Base-by-base conservation (phyloP, 768 basidiomycete genomes). In the Pilatotrama ljubarskyi region DNA sequence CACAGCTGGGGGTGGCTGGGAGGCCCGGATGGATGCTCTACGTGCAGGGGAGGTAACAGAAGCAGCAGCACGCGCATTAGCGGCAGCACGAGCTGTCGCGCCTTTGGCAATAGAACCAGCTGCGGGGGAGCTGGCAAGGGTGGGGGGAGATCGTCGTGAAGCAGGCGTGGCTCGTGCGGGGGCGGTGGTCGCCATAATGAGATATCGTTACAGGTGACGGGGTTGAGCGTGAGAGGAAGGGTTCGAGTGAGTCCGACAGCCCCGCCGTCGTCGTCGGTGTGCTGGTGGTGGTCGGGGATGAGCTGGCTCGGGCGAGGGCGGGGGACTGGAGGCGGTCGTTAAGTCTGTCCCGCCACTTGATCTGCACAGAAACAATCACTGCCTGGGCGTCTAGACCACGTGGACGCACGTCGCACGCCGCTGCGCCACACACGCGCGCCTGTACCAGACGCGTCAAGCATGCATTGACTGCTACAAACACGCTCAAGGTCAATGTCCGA, bases 31-130 rank as follows among this genome's bases (percentile, higher is more conserved):
- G 22, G 83, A 80, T 17, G 80, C 72, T 26, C 86, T 81, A 43
- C 88, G 81, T 36, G 79, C 73, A 24, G 77, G 70, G 5, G 84
- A 73, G 53, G 77, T 79, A 29, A 84, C 73, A 38, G 88, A 79
- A 26, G 84, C 79, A 48, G 82, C 67, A 7, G 76, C 72, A 65
- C 88, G 84, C 20, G 85, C 75, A 44, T 84, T 79, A 5, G 81
- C 83, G 11, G 87, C 84, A 26, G 88, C 83, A 62, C 91, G 86
- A 15, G 86, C 82, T 24, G 85, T 82, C 18, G 86, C 80, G 50
- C 84, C 80, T 64, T 80, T 80, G 17, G 83, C 67, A 40, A 84
- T 76, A 10, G 82, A 69, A 3, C 80, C 61, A 4, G 69, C 20
- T 17, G 81, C 71, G 3, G 82, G 74, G 2, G 80, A 74, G 11